Conservation (phyloP, 2,329 filamentous ascomycete genomes). For the Zarea fungicola region DNA sequence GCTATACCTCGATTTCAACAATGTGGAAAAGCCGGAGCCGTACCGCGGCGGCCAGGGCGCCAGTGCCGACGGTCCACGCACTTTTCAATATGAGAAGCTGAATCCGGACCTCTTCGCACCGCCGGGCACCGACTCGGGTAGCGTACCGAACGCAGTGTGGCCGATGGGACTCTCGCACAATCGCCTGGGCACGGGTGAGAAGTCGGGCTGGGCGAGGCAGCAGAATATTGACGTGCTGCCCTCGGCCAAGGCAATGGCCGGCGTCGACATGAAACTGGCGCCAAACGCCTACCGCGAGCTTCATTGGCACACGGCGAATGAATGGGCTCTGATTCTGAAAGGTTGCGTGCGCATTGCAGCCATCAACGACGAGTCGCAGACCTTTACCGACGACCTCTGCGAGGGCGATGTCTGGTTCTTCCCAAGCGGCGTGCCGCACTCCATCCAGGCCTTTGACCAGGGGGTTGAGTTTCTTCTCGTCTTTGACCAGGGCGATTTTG, state of each 20-base stretch:
- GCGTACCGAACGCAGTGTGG: slow-evolving; percentile 46
- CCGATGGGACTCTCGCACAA: slow-evolving; percentile 48
- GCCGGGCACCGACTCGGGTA: slow-evolving; percentile 47
- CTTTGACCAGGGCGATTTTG: slow-evolving; percentile 54
- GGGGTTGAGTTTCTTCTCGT: slow-evolving; percentile 56
- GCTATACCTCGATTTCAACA: slow-evolving; percentile 43
- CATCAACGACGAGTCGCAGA: slow-evolving; percentile 46
- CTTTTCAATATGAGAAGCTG: slow-evolving; percentile 44
- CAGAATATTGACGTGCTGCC: slow-evolving; percentile 49
- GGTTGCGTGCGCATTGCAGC: slow-evolving; percentile 47
- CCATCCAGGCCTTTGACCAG: slow-evolving; percentile 49
- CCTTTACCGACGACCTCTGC: slow-evolving; percentile 42
- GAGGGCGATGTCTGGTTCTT: slow-evolving; percentile 53
- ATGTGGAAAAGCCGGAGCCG: slow-evolving; percentile 48
- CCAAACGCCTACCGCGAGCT: slow-evolving; percentile 56
- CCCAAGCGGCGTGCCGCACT: slow-evolving; percentile 44
- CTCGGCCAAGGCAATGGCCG: slow-evolving; percentile 45
- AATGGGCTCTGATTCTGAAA: slow-evolving; percentile 50
- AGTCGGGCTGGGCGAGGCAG: slow-evolving; percentile 49
- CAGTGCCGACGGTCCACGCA: slow-evolving; percentile 48
- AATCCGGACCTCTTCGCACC: slow-evolving; percentile 51
- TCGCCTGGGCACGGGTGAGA: slow-evolving; percentile 35
- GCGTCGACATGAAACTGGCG: slow-evolving; percentile 55
- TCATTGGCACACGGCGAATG: slow-evolving; percentile 54
- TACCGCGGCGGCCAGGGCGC: slow-evolving; percentile 45